Base-by-base conservation (phyloP, 257 asterid species). In the Cinchona pubescens region DNA sequence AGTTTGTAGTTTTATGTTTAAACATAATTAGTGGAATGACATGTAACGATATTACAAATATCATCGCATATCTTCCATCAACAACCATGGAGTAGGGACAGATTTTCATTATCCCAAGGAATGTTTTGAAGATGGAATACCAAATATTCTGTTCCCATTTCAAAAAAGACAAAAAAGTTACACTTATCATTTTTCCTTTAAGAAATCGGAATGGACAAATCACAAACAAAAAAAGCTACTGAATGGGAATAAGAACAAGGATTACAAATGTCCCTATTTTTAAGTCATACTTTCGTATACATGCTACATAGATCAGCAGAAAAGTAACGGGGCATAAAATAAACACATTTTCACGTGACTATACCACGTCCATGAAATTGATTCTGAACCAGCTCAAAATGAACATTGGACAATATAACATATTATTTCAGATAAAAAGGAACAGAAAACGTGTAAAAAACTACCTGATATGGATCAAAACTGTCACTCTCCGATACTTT, bases 381-480 rank as follows among this genome's bases (percentile, higher is more conserved):
- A 14, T 45, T 48, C 48, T 58, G 34, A 25, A 58, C 27, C 35
- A 58, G 64, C 64, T n/a, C 16, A 58, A 58, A 58, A 12, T 8
- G 30, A 55, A 0, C 59, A 29, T 59, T 18, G 23, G 48, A 73
- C 6, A 38, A 43, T 42, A 21, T 13, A 16, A 1, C 5, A 11
- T 40, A 29, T 27, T 45, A 38, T 8, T 16, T 29, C 16, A 42
- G 37, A 34, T 8, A 79, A 43, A 34, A 63, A 53, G 59, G 46
- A 69, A 49, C 35, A 76, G 35, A 66, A 56, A 63, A 2, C 34
- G 68, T 23, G 48, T 32, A 40, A 16, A 61, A 43, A 32, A 25
- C 30, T 88, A 92, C 99, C 96, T 95, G 99, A 85, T 88, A 92
- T 18, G 98, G 99, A 82, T 95, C 94, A 78, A 95, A 95, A 76